phyloP scores from a whole-genome alignment of 352 stramenopile species.

The Phytophthora agathidicida region DNA sequence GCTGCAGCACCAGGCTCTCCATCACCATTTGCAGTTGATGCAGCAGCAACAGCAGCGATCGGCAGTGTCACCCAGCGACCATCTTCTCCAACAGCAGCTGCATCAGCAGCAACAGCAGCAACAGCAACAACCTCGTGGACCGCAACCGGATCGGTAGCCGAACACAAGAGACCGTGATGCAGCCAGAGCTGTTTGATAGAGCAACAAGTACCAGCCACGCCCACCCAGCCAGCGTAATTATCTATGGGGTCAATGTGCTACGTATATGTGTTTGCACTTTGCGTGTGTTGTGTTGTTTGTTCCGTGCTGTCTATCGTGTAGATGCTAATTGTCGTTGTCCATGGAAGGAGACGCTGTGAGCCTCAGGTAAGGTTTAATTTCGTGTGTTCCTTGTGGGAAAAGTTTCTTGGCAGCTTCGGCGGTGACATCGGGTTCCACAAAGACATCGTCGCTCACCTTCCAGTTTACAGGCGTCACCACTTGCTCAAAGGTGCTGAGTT shows the following conservation, averaged over 20 bases:
- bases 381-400: constrained; percentile 82
- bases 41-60: constrained; percentile 43
- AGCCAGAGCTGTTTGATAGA: constrained; percentile 26
- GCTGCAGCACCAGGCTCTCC: constrained; percentile 53
- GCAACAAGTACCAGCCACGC: constrained; percentile 17
- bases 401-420: constrained; percentile 74
- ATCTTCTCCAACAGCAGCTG: constrained; percentile 38
- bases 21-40: constrained; percentile 58
- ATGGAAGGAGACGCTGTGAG: constrained; percentile 76
- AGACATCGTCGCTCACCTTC: constrained; percentile 88
- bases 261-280: constrained; percentile 28
- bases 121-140: constrained; percentile 28
- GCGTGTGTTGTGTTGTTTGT: constrained; percentile 1
- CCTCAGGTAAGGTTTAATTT: constrained; percentile 82
- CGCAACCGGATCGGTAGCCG: constrained; percentile 31
- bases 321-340: constrained; percentile 55
- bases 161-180: neutral
- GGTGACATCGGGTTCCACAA: constrained; percentile 74
- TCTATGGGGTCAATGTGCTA: constrained; percentile 38
- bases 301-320: too few species aligned
- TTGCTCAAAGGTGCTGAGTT: constrained; percentile 77
- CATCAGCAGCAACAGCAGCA: constrained; percentile 35
- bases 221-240: constrained; percentile 25
- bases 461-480: constrained; percentile 85
- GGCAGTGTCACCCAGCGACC: constrained; percentile 33